These are phyloP conservation scores for Tagetes patula DNA, from an alignment of 129 eudicot genomes.

Conservation along the genomic window DNA sequence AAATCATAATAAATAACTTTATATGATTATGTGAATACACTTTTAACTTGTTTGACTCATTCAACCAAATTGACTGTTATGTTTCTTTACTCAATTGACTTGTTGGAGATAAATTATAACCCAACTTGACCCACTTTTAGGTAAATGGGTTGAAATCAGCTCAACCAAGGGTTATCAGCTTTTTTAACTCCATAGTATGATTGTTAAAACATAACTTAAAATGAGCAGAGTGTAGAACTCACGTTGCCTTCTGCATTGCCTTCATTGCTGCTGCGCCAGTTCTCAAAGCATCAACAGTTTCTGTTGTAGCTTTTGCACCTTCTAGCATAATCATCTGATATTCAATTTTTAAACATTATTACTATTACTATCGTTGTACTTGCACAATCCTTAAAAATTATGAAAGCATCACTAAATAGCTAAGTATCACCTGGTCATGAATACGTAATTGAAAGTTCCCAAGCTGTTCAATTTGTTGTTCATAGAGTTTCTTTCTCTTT, in stretches of 20 bases:
- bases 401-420: neutral
- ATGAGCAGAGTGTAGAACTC: conserved; percentile 23
- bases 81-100: neutral
- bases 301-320: conserved; percentile 49
- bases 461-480: conserved; percentile 46
- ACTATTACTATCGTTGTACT: neutral
- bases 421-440: conserved; percentile 38
- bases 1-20: neutral
- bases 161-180: neutral
- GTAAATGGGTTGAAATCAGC: neutral
- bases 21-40: neutral
- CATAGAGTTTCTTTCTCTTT: conserved; percentile 43
- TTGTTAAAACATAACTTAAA: neutral
- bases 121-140: neutral
- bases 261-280: conserved; percentile 45
- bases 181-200: neutral
- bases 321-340: conserved; percentile 42
- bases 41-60: neutral
- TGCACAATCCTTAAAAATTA: neutral
- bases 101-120: neutral
- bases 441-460: conserved; percentile 44
- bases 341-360: conserved; percentile 5
- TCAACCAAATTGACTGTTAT: neutral
- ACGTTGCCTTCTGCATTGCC: conserved; percentile 51
- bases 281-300: conserved; percentile 47